Base-by-base conservation (phyloP, 176 grass and related monocot genomes). In the Bothriochloa decipiens region DNA sequence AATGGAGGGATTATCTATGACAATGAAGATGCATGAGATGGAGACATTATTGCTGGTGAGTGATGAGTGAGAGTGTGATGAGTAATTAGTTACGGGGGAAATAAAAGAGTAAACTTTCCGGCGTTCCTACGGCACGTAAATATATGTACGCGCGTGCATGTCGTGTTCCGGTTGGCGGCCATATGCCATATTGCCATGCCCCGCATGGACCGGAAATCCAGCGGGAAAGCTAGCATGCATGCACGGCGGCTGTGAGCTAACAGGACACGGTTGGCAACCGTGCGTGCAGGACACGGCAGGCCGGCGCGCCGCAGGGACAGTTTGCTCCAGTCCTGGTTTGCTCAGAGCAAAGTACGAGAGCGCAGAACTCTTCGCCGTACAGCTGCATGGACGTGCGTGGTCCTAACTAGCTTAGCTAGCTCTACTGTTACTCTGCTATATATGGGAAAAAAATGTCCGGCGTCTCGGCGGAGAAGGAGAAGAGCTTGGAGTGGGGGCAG, bases 91-190 rank as follows among this genome's bases (percentile, higher is more conserved):
- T 5, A 18, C 1, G 49, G 50, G 50, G 6, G 1, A 18, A 18
- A 52, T 52, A 20, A 53, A 53, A 55, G 52, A 12, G 8, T 29
- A 20, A 36, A 13, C 66, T 57, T 81, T 41, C 66, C 79, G 66
- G 33, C 39, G 32, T 71, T 82, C 66, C 49, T 71, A 82, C 67
- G 80, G 80, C 80, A 82, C 22, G 67, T 71, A 71, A 71, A 71
- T 82, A 67, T 65, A 22, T 82, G 80, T 65, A 22, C 13, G 74
- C 52, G 12, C 28, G 11, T 26, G 43, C 64, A 50, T 37, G 78
- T 80, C 49, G 49, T 53, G 49, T 20, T 55, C 52, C 53, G 20
- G 53, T n/a, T 57, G 53, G 53, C 22, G 53, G 52, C 52, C 17
- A 55, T 20, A 32, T 32, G 6, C 49, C 47, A 14, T 46, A 49